Base-by-base conservation (phyloP, 192 early-diverging fungal species). In the Coemansia sp. region DNA sequence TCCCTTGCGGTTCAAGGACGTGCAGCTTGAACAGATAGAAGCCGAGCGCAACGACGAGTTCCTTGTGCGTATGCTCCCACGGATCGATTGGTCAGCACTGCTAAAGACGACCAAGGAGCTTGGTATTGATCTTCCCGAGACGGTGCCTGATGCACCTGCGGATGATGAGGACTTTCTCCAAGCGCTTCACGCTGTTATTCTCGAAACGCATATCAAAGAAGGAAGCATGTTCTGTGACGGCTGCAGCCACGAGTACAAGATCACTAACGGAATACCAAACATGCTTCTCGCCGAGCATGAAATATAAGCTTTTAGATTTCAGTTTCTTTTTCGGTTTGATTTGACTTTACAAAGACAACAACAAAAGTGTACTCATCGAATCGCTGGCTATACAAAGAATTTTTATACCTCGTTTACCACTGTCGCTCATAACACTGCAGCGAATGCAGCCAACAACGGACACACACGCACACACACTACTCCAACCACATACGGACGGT, bases 241-340 rank as follows among this genome's bases (percentile, higher is more conserved):
- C 45, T 99, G 97, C 75, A 75, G 77, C 31, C 97, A 95, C 70
- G 90, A 92, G 26, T 99, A 93, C 79, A 86, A 88, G 52, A 93
- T 99, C 74, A 91, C 87, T 49, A 91, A 97, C 69, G 94, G 94
- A 30, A 92, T 99, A 63, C 95, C 97, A 49, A 93, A 93, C 74
- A 94, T 94, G 93, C 84, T 94, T 12, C 80, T 94, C 45, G 87
- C 85, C 25, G 92, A 94, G 67, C 86, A 89, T 59, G 92, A 94
- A 72, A 86, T 63, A 58, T 58, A 65, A 77, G 13, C 23, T 8
- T 28, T 25, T 51, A 25, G 23, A 49, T n/a, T n/a, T n/a, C 46
- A 23, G 5, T 25, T 45, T 18, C 16, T 20, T 46, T 46, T 20
- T 49, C n/a, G 1, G n/a, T 15, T 12, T 26, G 4, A 53, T 12